Conservation (phyloP, 306 rosid species). For the Pterocarpus santalinus region DNA sequence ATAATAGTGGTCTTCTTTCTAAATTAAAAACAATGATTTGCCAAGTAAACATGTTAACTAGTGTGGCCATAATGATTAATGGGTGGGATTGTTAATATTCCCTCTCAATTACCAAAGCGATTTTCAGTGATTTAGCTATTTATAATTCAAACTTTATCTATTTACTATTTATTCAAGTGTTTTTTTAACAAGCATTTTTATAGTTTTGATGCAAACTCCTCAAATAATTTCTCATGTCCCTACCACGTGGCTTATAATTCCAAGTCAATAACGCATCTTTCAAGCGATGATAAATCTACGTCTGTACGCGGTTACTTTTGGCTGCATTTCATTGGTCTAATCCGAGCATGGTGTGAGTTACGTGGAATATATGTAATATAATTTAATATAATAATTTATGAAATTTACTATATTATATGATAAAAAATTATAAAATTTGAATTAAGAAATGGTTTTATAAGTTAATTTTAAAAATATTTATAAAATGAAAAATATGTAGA, state of each 20-base stretch:
- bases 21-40: background rate
- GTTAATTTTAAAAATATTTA: no score
- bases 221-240: background rate
- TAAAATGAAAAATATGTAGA: no score
- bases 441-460: no score
- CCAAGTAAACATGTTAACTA: background rate
- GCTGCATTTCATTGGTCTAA: background rate
- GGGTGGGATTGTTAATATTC: background rate
- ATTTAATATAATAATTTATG: no score
- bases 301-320: background rate
- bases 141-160: background rate
- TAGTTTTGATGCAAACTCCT: background rate
- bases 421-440: no score
- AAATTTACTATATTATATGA: no score
- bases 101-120: background rate
- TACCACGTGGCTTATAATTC: background rate
- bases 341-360: no score
- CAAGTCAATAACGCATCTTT: background rate
- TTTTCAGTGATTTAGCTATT: background rate
- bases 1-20: background rate
- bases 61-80: background rate
- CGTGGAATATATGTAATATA: no score
- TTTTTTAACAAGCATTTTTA: background rate
- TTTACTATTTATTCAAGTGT: background rate
- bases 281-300: background rate